phyloP scores from a whole-genome alignment of 1,284 basidiomycete species.

The Cronartium ribicola region DNA sequence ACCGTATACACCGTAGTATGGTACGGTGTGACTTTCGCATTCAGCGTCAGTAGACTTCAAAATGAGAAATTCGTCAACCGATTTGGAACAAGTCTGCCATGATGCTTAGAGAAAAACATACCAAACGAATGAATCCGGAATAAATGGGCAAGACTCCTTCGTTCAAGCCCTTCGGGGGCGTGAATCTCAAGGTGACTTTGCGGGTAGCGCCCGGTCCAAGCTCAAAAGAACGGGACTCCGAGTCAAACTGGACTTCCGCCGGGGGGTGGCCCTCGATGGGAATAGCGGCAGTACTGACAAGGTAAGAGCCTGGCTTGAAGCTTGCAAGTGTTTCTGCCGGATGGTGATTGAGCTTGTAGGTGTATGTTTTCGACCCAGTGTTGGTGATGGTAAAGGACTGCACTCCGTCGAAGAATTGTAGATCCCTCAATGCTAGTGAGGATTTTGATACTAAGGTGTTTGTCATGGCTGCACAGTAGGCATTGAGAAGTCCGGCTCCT shows the following conservation, averaged over 20 bases:
- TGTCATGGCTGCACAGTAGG: constrained; percentile 35
- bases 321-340: constrained; percentile 15
- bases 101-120: neutral
- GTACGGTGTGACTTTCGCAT: constrained; percentile 26
- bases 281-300: neutral
- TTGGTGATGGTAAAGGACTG: constrained; percentile 22
- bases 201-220: constrained; percentile 18
- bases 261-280: neutral
- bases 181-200: neutral
- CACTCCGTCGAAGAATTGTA: neutral
- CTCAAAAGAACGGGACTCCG: neutral
- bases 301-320: constrained; percentile 12
- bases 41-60: constrained; percentile 10
- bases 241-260: constrained; percentile 8
- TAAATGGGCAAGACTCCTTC: constrained; percentile 15
- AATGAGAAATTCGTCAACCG: neutral
- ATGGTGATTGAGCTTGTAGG: constrained; percentile 12
- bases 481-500: constrained; percentile 39
- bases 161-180: constrained; percentile 7
- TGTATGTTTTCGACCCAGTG: constrained; percentile 3
- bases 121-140: constrained; percentile 38
- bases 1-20: constrained; percentile 39
- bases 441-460: constrained; percentile 30
- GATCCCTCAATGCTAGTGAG: constrained; percentile 23
- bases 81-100: no score